phyloP scores from a whole-genome alignment of 768 basidiomycete genomes.

The Tylopilus sp. region DNA sequence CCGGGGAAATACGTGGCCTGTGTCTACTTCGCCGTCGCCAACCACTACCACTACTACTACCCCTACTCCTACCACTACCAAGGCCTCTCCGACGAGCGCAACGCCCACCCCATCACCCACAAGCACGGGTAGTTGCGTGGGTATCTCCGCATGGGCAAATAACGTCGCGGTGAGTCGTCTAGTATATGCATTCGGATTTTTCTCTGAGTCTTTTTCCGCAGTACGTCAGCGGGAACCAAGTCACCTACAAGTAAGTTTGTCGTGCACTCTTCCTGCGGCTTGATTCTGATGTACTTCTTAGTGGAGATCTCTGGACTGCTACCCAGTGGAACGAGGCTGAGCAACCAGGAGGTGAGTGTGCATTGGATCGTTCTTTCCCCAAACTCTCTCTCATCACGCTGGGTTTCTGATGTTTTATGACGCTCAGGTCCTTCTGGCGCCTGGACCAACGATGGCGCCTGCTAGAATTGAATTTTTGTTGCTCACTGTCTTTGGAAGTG shows the following conservation, averaged over 20 bases:
- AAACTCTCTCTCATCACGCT: background rate
- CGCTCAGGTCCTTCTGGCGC: constrained; percentile 43
- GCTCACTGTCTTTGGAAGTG: background rate
- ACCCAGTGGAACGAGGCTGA: constrained; percentile 46
- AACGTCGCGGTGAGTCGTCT: background rate
- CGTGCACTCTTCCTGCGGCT: background rate
- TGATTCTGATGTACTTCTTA: constrained; percentile 11
- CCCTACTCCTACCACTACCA: no score
- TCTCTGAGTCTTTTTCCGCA: background rate
- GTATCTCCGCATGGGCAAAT: background rate
- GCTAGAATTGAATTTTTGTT: background rate
- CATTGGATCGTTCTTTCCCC: background rate
- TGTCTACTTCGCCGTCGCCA: constrained; percentile 4
- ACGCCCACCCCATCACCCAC: constrained; percentile 18
- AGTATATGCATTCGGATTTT: background rate
- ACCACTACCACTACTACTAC: background rate
- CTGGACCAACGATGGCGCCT: constrained; percentile 48
- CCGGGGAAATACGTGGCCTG: constrained; percentile 36
- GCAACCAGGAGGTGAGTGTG: constrained; percentile 25
- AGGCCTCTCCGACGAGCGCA: background rate
- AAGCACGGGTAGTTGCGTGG: constrained; percentile 12
- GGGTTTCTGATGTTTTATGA: background rate
- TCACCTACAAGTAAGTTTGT: background rate
- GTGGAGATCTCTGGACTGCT: constrained; percentile 49
- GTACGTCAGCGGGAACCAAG: background rate